phyloP scores from a whole-genome alignment of 1,284 basidiomycete genomes.

The Ustilago vetiveriae region DNA sequence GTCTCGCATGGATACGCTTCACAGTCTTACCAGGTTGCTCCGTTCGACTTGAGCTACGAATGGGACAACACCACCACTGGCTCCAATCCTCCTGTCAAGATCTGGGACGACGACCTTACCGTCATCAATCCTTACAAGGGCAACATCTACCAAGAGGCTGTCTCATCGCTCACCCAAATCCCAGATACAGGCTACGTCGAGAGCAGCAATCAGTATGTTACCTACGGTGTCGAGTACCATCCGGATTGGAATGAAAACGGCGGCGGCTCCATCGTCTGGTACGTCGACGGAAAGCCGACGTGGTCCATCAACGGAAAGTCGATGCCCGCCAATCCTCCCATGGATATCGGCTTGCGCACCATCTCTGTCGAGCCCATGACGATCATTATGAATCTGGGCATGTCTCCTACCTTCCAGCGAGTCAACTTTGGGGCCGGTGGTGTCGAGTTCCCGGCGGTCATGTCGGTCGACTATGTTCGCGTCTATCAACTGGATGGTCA shows the following conservation, averaged over 20 bases:
- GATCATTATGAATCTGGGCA: constrained; percentile 63
- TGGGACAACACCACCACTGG: constrained; percentile 49
- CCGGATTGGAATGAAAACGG: constrained; percentile 62
- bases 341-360: constrained; percentile 55
- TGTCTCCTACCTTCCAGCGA: constrained; percentile 61
- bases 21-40: constrained; percentile 65
- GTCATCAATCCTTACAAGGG: constrained; percentile 63
- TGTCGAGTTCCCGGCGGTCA: constrained; percentile 49
- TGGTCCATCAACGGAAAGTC: constrained; percentile 55
- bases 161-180: constrained; percentile 59
- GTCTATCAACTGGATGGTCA: constrained; percentile 60
- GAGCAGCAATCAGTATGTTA: constrained; percentile 32
- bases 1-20: constrained; percentile 54
- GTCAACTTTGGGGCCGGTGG: constrained; percentile 52
- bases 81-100: too few relatives aligned
- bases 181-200: constrained; percentile 56
- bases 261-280: constrained; percentile 59
- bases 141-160: constrained; percentile 63
- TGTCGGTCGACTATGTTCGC: constrained; percentile 58
- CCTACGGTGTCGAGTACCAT: constrained; percentile 64
- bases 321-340: constrained; percentile 29
- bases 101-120: constrained; percentile 48
- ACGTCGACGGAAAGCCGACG: constrained; percentile 59
- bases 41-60: constrained; percentile 61
- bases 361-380: constrained; percentile 64